phyloP scores from a whole-genome alignment of 2,329 filamentous ascomycete genomes.

The Aurifilum marmelostoma region DNA sequence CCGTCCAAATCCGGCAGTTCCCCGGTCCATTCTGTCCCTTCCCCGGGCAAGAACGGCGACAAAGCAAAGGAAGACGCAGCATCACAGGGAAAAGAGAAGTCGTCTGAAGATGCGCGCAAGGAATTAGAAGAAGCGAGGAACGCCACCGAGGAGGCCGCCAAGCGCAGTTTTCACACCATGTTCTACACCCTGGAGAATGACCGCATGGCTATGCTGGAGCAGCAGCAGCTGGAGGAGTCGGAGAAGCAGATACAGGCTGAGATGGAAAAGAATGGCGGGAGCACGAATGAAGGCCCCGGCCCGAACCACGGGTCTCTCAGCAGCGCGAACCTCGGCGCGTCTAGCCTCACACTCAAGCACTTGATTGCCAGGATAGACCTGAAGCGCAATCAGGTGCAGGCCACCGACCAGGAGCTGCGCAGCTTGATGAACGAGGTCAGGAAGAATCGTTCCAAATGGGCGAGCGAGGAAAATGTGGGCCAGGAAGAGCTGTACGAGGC shows the following conservation, averaged over 20 bases:
- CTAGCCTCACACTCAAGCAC: slow-evolving; percentile 94
- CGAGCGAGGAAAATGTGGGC: slow-evolving; percentile 94
- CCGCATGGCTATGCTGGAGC: slow-evolving; percentile 93
- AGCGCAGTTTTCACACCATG: slow-evolving; percentile 87
- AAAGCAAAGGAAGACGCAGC: slow-evolving; percentile 56
- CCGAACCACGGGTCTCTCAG: slow-evolving; percentile 86
- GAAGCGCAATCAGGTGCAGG: slow-evolving; percentile 86
- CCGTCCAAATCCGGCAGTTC: slow-evolving; percentile 72
- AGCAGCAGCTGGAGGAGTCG: slow-evolving; percentile 94
- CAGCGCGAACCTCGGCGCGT: slow-evolving; percentile 92
- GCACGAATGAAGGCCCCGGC: slow-evolving; percentile 52
- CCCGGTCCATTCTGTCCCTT: slow-evolving; percentile 64
- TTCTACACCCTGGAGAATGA: slow-evolving; percentile 97
- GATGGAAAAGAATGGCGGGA: slow-evolving; percentile 71
- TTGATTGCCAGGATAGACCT: slow-evolving; percentile 94
- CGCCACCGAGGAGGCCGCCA: slow-evolving; percentile 86
- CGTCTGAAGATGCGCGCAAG: slow-evolving; percentile 86
- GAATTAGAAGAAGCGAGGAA: slow-evolving; percentile 90
- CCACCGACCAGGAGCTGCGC: slow-evolving; percentile 89
- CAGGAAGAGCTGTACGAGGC: slow-evolving; percentile 98
- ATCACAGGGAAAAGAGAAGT: slow-evolving; percentile 62
- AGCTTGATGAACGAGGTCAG: slow-evolving; percentile 95
- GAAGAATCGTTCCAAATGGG: slow-evolving; percentile 98
- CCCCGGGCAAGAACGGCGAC: slow-evolving; percentile 59
- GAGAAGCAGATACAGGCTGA: slow-evolving; percentile 96